These are phyloP conservation scores for Fusarium sp. DNA, from an alignment of 2,329 filamentous ascomycete species.

Conservation along the genomic window DNA sequence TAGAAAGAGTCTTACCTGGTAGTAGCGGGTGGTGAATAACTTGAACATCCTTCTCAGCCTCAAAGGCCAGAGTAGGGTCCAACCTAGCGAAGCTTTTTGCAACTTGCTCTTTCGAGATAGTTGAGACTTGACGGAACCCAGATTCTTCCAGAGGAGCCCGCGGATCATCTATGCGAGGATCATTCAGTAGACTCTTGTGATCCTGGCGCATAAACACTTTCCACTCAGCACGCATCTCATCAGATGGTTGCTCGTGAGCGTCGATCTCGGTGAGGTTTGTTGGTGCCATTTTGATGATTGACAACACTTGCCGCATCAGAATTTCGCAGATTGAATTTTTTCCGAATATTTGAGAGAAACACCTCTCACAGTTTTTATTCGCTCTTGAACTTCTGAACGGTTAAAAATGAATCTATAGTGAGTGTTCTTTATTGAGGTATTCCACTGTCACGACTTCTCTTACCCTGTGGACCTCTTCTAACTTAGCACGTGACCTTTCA, in stretches of 20 bases:
- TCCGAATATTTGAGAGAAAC: too few species aligned
- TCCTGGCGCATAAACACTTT: slow-evolving; percentile 77
- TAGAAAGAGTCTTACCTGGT: slow-evolving; percentile 65
- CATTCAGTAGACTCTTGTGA: slow-evolving; percentile 59
- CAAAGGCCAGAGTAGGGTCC: slow-evolving; percentile 47
- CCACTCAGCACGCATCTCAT: slow-evolving; percentile 75
- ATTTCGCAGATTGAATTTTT: neutral
- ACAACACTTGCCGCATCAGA: neutral
- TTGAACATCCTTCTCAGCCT: slow-evolving; percentile 54
- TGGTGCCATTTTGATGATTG: slow-evolving; percentile 40
- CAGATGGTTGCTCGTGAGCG: slow-evolving; percentile 81
- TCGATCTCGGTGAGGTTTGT: slow-evolving; percentile 64
- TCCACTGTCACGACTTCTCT: neutral
- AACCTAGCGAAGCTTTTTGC: slow-evolving; percentile 58
- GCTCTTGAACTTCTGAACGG: too few species aligned
- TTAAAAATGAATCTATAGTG: neutral
- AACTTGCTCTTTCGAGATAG: slow-evolving; percentile 57
- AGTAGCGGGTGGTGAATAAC: slow-evolving; percentile 74
- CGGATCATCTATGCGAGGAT: slow-evolving; percentile 69
- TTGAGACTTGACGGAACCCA: slow-evolving; percentile 59
- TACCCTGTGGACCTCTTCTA: slow-evolving; percentile 22
- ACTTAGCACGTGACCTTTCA: slow-evolving; percentile 19
- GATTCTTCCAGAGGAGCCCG: slow-evolving; percentile 51
- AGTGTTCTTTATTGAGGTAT: neutral
- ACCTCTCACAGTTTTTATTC: neutral